Base-by-base conservation (phyloP, 2,329 filamentous ascomycete genomes). In the Capronia epimyces region DNA sequence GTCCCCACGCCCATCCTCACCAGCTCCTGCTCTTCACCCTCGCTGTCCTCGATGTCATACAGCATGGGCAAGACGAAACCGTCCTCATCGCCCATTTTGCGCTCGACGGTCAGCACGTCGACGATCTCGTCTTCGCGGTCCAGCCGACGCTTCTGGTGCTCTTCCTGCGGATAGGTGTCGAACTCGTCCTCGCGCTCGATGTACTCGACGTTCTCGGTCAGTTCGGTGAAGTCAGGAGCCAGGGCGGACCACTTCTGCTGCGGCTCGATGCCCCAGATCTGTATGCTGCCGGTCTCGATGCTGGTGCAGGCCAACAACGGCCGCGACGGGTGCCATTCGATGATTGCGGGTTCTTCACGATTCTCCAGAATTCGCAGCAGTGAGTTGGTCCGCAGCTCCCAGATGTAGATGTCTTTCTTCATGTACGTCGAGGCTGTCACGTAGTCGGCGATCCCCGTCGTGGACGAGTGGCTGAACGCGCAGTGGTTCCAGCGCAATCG, bases 141-240 rank as follows among this genome's bases (percentile, higher is more conserved):
- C 1, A 97, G 76, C 37, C 90, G 81, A 24, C 91, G 82, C 67
- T 95, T 91, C 65, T 94, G 89, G 49, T 97, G 84, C 67, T 97
- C 91, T 45, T 59, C 61, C 65, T 96, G 91, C 51, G 91, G 56
- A 21, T 97, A 93, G 50, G 97, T 94, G 67, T 98, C 94, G 62
- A 98, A 98, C 66, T 98, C 93, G 66, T 98, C 93, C 70, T 98
- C 93, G 49, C 82, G 81, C 68, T 98, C 93, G 36, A 94, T 81
- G 66, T 98, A 98, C 67, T 97, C 89, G 18, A 95, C 89, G 62
- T 98, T 98, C 70, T 98, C 93, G 69, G 98, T 93, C 12, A 98
- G 89, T 69, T 98, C 93, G 34, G 84, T 87, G 68, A 98, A 98
- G 69, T 98, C 94, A 0, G 93, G 93, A 4, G 94, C 94, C 24